These are phyloP conservation scores for Phascolomyces articulosus DNA, from an alignment of 371 early-diverging fungal species.

Conservation along the genomic window DNA sequence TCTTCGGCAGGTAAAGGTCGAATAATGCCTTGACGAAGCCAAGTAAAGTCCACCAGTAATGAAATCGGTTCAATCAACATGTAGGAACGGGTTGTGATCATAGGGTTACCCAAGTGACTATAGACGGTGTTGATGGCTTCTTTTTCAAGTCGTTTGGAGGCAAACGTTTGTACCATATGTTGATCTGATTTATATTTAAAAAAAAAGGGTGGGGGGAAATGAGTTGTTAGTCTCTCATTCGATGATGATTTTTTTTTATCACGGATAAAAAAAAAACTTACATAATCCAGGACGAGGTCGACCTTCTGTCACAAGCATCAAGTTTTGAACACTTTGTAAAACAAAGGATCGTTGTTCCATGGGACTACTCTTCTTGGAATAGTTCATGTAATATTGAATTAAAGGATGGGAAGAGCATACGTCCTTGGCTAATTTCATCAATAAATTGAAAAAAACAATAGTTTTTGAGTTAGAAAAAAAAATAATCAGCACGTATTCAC, in stretches of 20 bases:
- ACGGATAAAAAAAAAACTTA: conserved; percentile 26
- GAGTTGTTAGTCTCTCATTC: too few species aligned
- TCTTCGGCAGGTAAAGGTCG: conserved; percentile 58
- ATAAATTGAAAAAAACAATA: too few species aligned
- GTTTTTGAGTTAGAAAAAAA: too few species aligned
- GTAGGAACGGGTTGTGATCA: conserved; percentile 81
- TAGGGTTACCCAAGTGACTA: conserved; percentile 76
- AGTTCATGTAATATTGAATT: conserved; percentile 76
- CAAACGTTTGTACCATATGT: conserved; percentile 51
- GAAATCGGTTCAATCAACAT: conserved; percentile 72
- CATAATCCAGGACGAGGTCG: conserved; percentile 65
- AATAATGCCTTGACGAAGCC: conserved; percentile 70
- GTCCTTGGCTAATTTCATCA: conserved; percentile 67
- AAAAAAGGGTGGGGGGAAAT: too few species aligned
- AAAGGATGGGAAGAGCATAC: conserved; percentile 73
- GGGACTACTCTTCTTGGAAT: conserved; percentile 28
- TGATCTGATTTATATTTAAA: too few species aligned
- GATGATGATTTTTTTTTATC: neutral
- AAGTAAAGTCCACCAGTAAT: conserved; percentile 63
- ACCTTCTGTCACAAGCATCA: conserved; percentile 74
- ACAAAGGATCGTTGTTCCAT: conserved; percentile 42
- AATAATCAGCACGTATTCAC: too few species aligned
- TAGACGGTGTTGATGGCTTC: conserved; percentile 73
- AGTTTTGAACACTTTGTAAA: conserved; percentile 66
- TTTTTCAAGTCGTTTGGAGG: conserved; percentile 63